Percentiles rank a stretch among this genome's conserved stretches.
Conservation (phyloP, 2,329 filamentous ascomycete genomes). For the Laburnicola sp. region DNA sequence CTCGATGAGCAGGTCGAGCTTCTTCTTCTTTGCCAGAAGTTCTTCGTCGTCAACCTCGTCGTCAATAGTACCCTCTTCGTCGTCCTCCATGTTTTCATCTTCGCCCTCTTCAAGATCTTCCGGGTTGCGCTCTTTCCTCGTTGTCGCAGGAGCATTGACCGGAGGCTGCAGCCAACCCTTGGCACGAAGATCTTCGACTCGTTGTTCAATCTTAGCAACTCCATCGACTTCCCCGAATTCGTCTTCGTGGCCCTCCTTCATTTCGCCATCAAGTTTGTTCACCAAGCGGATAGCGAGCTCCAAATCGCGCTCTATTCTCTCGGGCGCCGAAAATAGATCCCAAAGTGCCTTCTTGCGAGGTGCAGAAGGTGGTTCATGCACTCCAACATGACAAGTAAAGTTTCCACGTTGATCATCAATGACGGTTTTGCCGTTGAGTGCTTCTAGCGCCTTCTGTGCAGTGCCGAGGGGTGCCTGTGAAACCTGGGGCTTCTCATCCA, state of each 20-base stretch:
- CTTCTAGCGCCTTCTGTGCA: constrained; percentile 84
- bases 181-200: constrained; percentile 77
- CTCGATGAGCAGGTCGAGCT: constrained; percentile 91
- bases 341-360: constrained; percentile 93
- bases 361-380: constrained; percentile 84
- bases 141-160: constrained; percentile 53
- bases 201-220: constrained; percentile 78
- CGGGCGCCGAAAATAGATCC: constrained; percentile 93
- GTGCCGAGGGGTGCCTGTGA: constrained; percentile 52
- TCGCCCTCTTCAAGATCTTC: constrained; percentile 76
- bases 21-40: constrained; percentile 90
- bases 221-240: constrained; percentile 58
- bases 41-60: constrained; percentile 89
- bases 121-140: constrained; percentile 64
- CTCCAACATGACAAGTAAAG: constrained; percentile 95
- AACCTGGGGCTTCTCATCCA: constrained; percentile 56
- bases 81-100: constrained; percentile 62
- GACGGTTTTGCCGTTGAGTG: constrained; percentile 97
- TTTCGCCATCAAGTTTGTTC: constrained; percentile 80
- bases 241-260: constrained; percentile 67
- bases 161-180: constrained; percentile 76
- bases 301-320: constrained; percentile 89
- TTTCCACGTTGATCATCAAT: constrained; percentile 92
- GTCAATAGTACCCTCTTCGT: constrained; percentile 65
- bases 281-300: constrained; percentile 80